Base-by-base conservation (phyloP, 371 early-diverging fungal genomes). In the Mortierella sp. region DNA sequence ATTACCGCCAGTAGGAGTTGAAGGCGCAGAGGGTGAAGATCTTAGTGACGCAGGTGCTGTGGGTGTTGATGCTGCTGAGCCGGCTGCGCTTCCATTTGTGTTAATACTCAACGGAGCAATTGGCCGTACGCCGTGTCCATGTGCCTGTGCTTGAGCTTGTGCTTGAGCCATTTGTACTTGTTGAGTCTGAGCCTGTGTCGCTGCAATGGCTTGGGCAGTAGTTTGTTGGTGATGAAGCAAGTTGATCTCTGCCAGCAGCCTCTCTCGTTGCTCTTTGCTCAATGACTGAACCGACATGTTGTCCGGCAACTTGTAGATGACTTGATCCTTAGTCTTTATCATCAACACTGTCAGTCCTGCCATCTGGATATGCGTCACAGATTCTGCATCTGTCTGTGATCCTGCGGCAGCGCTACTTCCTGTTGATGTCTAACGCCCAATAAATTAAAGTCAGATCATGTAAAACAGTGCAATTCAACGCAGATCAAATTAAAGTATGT, bases 251-350 rank as follows among this genome's bases (percentile, higher is more conserved):
- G 82, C 76, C 63, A 88, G 66, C 9, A 90, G 72, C 32, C 81
- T 69, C 45, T 87, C 81, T 17, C 86, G 83, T 70, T 88, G 87
- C n/a, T 88, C 84, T 55, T 83, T 80, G 13, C 79, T 78, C 8
- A 90, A 79, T 2, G 88, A 85, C 29, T 86, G 70, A 12, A 89
- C 85, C 1, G 87, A 86, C 86, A 89, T 88, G 58, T 88, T 85
- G 72, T 88, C 89, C 4, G 89, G 87, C 40, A 90, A 64, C 47
- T 88, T 90, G 65, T 90, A 90, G 22, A 90, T 86, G 66, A 90
- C 89, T 55, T 89, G 89, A 72, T 89, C 89, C 49, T 84, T 83
- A 29, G 88, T 88, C 28, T 85, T 85, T 28, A 89, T 84, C 87
- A 89, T 89, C 7, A 89, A 71, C 9, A 90, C 90, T 40, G 85